Evolutionary conservation across 805 yeast genomes (phyloP).

Genomic region (Yamadazyma sp.): DNA sequence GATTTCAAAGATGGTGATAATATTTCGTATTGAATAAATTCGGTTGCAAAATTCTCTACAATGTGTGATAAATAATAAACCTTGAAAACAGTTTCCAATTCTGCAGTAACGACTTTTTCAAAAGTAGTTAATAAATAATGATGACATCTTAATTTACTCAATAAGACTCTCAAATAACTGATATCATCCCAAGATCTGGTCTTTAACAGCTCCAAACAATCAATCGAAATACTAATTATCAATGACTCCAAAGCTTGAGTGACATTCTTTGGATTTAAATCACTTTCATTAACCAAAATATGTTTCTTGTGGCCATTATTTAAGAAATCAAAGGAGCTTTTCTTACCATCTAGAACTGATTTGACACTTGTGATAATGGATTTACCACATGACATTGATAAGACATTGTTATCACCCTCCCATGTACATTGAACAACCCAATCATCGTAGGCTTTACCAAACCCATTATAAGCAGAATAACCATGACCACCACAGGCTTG

Average conservation of each 20-base stretch:
- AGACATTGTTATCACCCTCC: constrained; percentile 95
- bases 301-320: constrained; percentile 23
- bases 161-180: constrained; percentile 42
- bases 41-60: constrained; percentile 64
- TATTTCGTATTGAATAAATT: constrained; percentile 53
- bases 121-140: constrained; percentile 44
- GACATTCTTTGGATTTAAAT: constrained; percentile 24
- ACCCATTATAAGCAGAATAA: constrained; percentile 87
- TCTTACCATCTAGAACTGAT: constrained; percentile 36
- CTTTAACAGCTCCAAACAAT: constrained; percentile 27
- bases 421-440: constrained; percentile 99
- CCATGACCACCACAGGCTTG: constrained; percentile 98
- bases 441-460: constrained; percentile 84
- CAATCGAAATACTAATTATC: constrained; percentile 36
- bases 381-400: constrained; percentile 82
- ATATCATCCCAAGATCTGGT: constrained; percentile 44
- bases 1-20: constrained; percentile 7
- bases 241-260: constrained; percentile 34
- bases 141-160: constrained; percentile 52
- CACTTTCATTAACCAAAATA: constrained; percentile 21
- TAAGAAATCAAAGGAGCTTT: constrained; percentile 44
- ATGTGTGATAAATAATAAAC: constrained; percentile 58
- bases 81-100: constrained; percentile 53
- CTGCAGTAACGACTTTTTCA: constrained; percentile 43
- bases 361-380: constrained; percentile 56